Percentiles rank a stretch among this genome's conserved stretches.
phyloP scores from a whole-genome alignment of 257 asterid genomes.

The Agastache rugosa region DNA sequence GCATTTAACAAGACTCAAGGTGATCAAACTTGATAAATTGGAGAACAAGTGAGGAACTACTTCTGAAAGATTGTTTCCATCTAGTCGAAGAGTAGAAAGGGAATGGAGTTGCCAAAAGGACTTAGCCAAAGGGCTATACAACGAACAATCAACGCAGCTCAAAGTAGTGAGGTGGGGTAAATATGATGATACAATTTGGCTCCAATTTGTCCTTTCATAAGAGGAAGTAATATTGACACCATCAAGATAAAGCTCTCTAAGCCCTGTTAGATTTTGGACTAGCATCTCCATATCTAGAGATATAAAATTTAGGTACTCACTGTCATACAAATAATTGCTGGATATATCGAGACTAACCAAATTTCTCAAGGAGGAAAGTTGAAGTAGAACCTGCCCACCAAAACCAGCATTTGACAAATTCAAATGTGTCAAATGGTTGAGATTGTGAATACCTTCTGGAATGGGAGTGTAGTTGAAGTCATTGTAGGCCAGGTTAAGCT shows the following conservation, averaged over 20 bases:
- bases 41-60: too few relatives aligned
- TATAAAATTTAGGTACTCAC: background rate
- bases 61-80: too few relatives aligned
- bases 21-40: too few relatives aligned
- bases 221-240: background rate
- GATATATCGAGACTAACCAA: slow-evolving; percentile 15
- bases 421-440: slow-evolving; percentile 1
- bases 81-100: too few relatives aligned
- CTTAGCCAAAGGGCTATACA: too few relatives aligned
- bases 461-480: background rate
- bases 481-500: slow-evolving; percentile 4
- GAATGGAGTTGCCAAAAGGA: too few relatives aligned
- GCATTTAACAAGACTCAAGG: too few relatives aligned
- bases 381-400: background rate
- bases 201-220: background rate
- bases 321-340: too few relatives aligned
- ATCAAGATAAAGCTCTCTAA: background rate
- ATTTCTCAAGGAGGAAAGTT: background rate
- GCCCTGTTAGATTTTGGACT: background rate
- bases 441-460: background rate
- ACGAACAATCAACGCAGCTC: too few relatives aligned
- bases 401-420: background rate
- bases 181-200: background rate
- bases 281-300: background rate
- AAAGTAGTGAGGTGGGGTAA: background rate